Conservation (phyloP, 73 alveolate species). For the Paramecium biaurelia region DNA sequence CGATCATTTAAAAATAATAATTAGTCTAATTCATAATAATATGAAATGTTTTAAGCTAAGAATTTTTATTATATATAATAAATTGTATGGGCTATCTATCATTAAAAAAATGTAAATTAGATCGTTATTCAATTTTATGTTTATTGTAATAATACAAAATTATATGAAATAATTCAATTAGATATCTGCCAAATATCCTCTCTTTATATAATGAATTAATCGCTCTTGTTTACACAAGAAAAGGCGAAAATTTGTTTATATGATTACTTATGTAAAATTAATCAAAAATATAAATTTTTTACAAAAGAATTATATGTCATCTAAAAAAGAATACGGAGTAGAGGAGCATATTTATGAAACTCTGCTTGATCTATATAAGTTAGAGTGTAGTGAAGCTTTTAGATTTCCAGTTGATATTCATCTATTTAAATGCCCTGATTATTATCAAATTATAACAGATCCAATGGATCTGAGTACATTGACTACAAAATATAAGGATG, state of each 20-base stretch:
- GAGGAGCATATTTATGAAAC: slow-evolving; percentile 34
- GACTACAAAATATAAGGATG: slow-evolving; percentile 37
- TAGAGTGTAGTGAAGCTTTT: slow-evolving; percentile 35
- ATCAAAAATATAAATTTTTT: background rate
- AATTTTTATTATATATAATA: too few relatives aligned
- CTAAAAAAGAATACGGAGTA: slow-evolving; percentile 30
- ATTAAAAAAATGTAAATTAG: too few relatives aligned
- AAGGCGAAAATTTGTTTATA: background rate
- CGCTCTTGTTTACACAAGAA: too few relatives aligned
- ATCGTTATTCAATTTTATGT: too few relatives aligned
- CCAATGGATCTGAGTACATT: slow-evolving; percentile 45
- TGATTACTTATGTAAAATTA: background rate
- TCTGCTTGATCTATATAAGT: background rate
- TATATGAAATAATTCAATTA: too few relatives aligned
- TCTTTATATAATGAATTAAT: too few relatives aligned
- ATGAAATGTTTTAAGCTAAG: too few relatives aligned
- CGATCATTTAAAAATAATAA: too few relatives aligned
- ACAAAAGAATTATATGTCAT: slow-evolving; percentile 11
- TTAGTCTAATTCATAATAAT: too few relatives aligned
- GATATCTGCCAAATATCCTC: background rate
- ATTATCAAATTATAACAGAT: background rate
- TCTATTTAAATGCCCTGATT: background rate
- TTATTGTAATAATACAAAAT: too few relatives aligned
- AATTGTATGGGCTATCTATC: too few relatives aligned
- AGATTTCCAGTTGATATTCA: slow-evolving; percentile 28